These are phyloP conservation scores for Trichoderma pleuroti DNA, from an alignment of 2,329 filamentous ascomycete genomes.

Conservation along the genomic window DNA sequence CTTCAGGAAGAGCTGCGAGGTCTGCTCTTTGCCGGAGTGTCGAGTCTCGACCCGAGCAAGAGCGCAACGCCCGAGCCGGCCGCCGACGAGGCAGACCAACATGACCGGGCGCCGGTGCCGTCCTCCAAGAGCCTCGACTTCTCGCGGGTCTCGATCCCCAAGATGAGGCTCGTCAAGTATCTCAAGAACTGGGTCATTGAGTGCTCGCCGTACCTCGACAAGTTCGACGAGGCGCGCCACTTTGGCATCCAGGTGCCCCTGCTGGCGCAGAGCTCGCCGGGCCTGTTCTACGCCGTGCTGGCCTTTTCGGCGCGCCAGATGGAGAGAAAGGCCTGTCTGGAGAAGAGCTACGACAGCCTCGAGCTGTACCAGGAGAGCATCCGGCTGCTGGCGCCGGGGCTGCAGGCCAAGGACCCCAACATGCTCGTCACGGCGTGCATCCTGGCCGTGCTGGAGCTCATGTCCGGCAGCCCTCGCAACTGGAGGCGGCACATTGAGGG, in stretches of 20 bases:
- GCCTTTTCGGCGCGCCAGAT: conserved; percentile 52
- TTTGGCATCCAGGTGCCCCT: conserved; percentile 51
- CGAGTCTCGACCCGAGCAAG: conserved; percentile 27
- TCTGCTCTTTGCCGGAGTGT: conserved; percentile 38
- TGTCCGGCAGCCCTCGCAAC: conserved; percentile 46
- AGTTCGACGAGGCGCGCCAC: conserved; percentile 50
- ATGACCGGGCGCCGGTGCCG: not conserved
- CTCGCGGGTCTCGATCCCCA: conserved; percentile 28
- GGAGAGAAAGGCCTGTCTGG: conserved; percentile 47
- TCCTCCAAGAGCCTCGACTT: conserved; percentile 27
- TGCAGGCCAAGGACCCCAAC: conserved; percentile 42
- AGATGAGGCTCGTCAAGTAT: conserved; percentile 30
- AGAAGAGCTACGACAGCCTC: conserved; percentile 47
- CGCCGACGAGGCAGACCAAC: not conserved
- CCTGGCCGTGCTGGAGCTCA: conserved; percentile 46
- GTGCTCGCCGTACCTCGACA: conserved; percentile 49
- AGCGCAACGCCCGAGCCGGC: conserved; percentile 29
- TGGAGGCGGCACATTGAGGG: conserved; percentile 56
- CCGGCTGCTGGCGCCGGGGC: conserved; percentile 38
- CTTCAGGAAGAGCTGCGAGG: conserved; percentile 43
- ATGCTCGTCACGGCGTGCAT: conserved; percentile 47
- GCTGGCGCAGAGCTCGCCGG: conserved; percentile 43
- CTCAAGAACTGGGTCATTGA: conserved; percentile 51
- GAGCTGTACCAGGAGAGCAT: conserved; percentile 53
- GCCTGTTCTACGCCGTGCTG: conserved; percentile 48